These are phyloP conservation scores for Trichoderma cornu-damae DNA, from an alignment of 2,329 filamentous ascomycete species.

Conservation along the genomic window DNA sequence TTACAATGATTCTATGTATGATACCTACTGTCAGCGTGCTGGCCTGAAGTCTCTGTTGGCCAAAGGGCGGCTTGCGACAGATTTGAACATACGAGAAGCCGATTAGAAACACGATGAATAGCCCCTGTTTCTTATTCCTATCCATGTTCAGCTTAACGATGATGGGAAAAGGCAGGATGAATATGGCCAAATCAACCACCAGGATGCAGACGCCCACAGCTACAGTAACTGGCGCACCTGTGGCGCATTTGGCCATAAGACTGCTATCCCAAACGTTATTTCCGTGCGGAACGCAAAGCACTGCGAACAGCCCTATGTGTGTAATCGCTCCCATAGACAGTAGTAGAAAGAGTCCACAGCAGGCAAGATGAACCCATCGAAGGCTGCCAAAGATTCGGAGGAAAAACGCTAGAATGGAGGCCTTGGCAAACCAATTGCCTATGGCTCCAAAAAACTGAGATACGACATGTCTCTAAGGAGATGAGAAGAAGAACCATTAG, in stretches of 20 bases:
- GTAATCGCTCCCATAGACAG: neutral
- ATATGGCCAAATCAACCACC: neutral
- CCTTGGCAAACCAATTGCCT: conserved; percentile 4
- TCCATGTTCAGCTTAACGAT: conserved; percentile 2
- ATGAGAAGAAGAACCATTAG: neutral
- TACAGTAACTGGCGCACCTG: neutral
- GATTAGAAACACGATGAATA: neutral
- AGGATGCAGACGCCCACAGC: conserved; percentile 1
- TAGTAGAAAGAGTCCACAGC: neutral
- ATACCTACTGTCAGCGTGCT: neutral
- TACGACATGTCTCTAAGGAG: neutral
- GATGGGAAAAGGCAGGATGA: conserved; percentile 1
- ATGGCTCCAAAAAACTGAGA: neutral
- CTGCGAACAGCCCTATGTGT: neutral
- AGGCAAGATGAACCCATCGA: neutral
- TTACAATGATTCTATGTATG: neutral
- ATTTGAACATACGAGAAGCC: neutral
- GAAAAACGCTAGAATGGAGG: neutral
- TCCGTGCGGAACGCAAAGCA: conserved; percentile 2
- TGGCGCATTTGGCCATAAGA: conserved; percentile 1
- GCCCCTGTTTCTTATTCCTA: neutral
- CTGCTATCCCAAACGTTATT: neutral
- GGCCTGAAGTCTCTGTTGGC: neutral
- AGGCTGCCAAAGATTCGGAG: neutral
- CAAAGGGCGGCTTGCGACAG: neutral